Conservation (phyloP, 306 rosid species). For the Cicer bijugum region DNA sequence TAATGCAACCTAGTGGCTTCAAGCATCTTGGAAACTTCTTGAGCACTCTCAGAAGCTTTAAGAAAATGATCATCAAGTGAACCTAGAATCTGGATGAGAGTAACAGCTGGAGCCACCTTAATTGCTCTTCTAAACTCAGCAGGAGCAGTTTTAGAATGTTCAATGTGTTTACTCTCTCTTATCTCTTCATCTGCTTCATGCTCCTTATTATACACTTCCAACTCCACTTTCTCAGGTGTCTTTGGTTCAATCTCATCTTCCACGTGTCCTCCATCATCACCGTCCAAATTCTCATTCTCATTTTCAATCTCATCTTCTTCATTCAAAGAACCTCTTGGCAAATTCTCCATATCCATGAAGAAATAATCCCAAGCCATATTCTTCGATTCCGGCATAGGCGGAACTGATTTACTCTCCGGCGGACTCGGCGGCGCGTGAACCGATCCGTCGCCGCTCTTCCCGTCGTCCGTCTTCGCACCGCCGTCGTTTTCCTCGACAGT, state of each 20-base stretch:
- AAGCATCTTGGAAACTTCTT: constrained; percentile 78
- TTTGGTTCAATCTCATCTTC: constrained; percentile 66
- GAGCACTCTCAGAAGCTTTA: constrained; percentile 73
- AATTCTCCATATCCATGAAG: constrained; percentile 59
- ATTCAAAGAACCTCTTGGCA: constrained; percentile 60
- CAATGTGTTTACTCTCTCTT: constrained; percentile 52
- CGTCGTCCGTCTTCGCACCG: constrained; percentile 27
- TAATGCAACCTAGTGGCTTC: constrained; percentile 92
- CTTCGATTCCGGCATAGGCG: constrained; percentile 76
- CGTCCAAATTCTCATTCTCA: constrained; percentile 35
- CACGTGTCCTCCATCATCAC: constrained; percentile 18
- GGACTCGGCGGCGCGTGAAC: constrained; percentile 38
- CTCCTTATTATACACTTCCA: background rate
- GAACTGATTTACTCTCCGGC: constrained; percentile 56
- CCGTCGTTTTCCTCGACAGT: constrained; percentile 62
- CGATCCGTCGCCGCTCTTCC: constrained; percentile 37
- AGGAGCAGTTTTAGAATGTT: constrained; percentile 75
- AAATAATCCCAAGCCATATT: constrained; percentile 84
- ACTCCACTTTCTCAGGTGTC: constrained; percentile 70
- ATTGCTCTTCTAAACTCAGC: constrained; percentile 61
- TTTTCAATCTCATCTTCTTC: constrained; percentile 52
- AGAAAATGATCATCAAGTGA: constrained; percentile 75
- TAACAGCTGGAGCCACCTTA: constrained; percentile 53
- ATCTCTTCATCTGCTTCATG: constrained; percentile 34
- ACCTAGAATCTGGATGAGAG: constrained; percentile 59